These are phyloP conservation scores for Exophiala mesophila DNA, from an alignment of 2,329 filamentous ascomycete species.

Conservation along the genomic window DNA sequence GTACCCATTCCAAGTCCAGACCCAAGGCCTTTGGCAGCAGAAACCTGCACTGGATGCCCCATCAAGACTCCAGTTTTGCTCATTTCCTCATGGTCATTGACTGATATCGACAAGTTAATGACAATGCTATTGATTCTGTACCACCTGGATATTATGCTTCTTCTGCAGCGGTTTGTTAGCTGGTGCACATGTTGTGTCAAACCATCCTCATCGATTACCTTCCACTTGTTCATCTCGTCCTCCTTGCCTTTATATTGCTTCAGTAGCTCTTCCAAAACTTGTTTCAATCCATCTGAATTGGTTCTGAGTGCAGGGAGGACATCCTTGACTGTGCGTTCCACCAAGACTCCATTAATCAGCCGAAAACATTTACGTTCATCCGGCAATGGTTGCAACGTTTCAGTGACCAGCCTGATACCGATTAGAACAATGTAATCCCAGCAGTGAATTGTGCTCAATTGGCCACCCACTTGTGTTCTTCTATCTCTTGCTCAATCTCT, in stretches of 20 bases:
- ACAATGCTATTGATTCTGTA: constrained; percentile 38
- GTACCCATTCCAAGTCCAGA: too few relatives aligned
- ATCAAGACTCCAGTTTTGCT: too few relatives aligned
- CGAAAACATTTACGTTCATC: constrained; percentile 94
- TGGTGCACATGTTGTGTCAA: constrained; percentile 1
- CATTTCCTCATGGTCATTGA: too few relatives aligned
- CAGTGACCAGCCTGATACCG: constrained; percentile 68
- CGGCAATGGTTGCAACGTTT: constrained; percentile 78
- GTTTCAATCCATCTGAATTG: constrained; percentile 88
- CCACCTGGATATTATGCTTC: constrained; percentile 47
- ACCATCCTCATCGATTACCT: constrained; percentile 58
- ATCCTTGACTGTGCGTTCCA: constrained; percentile 89
- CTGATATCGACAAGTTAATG: too few relatives aligned
- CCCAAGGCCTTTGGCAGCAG: too few relatives aligned
- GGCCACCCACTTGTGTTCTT: constrained; percentile 94
- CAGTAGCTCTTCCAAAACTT: constrained; percentile 87
- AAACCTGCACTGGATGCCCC: too few relatives aligned
- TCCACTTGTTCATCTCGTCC: constrained; percentile 95
- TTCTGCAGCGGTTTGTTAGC: constrained; percentile 33
- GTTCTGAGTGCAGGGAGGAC: constrained; percentile 86
- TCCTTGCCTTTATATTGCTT: constrained; percentile 97
- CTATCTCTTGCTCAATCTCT: constrained; percentile 92
- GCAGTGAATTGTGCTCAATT: too few relatives aligned
- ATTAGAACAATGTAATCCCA: too few relatives aligned
- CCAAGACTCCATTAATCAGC: constrained; percentile 94